Base-by-base conservation (phyloP, 1,284 basidiomycete species). In the Apiotrichum porosum region DNA sequence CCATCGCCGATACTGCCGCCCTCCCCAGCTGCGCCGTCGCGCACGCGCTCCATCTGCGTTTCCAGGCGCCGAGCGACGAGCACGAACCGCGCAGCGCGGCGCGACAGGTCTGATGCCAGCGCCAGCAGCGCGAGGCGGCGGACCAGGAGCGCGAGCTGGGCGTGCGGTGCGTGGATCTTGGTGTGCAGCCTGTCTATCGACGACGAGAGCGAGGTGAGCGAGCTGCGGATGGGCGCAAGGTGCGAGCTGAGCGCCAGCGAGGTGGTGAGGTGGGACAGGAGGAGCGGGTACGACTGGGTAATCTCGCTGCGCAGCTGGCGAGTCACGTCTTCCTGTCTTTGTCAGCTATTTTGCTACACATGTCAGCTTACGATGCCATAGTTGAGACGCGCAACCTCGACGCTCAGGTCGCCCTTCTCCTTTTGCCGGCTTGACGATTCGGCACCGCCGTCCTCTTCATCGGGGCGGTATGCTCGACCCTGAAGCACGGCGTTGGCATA, bases 401-500 rank as follows among this genome's bases (percentile, higher is more conserved):
- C 80, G 6, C 86, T 85, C 4, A 93, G 83, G 59, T 94, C 91
- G 54, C 89, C 88, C 69, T 84, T 88, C 40, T 65, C 66, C 19
- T 15, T 38, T 19, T 21, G 49, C 43, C 24, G 36, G 32, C 46
- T 42, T n/a, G n/a, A n/a, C 44, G 45, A 32, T 12, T 28, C 43
- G 40, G 28, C 43, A 21, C 32, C 38, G 37, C 9, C 47, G 10
- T 44, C 47, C 13, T 51, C 43, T 3, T 55, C 47, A 9, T 73
- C 69, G 0, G 79, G 73, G 15, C 81, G 80, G 63, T 91, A 89
- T 0, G 81, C 69, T 57, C 88, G 83, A 22, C 86, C 85, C 10
- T 88, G 83, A 19, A 94, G 78, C 44, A 92, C 80, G 17, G 88
- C 83, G 68, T 90, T 91, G 5, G 90, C 89, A 66, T 92, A 93